phyloP scores from a whole-genome alignment of 1,284 basidiomycete species.

The Ustilago sp. region DNA sequence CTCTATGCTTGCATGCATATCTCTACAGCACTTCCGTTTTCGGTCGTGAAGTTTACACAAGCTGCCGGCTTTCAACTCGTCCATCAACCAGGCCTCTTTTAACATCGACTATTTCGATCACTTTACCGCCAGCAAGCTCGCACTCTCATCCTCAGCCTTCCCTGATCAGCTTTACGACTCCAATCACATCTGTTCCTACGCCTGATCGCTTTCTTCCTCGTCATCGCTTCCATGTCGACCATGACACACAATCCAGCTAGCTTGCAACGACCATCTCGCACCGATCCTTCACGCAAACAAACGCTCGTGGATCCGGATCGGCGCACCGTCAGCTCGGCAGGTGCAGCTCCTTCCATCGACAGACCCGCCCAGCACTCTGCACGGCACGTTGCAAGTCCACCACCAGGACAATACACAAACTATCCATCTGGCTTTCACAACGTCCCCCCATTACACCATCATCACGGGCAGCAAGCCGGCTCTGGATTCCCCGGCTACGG shows the following conservation, averaged over 20 bases:
- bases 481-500: slow-evolving; percentile 15
- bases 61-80: slow-evolving; percentile 15
- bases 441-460: slow-evolving; percentile 14
- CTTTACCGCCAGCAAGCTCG: slow-evolving; percentile 2
- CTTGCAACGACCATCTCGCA: slow-evolving; percentile 26
- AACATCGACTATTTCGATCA: slow-evolving; percentile 11
- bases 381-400: slow-evolving; percentile 24
- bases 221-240: neutral
- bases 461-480: slow-evolving; percentile 10
- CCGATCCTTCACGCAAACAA: slow-evolving; percentile 17
- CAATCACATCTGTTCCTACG: neutral
- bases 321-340: slow-evolving; percentile 9
- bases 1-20: slow-evolving; percentile 13
- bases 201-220: neutral
- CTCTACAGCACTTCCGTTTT: neutral
- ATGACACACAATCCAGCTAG: slow-evolving; percentile 27
- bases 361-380: slow-evolving; percentile 7
- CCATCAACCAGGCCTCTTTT: slow-evolving; percentile 8
- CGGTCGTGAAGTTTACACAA: slow-evolving; percentile 18
- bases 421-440: slow-evolving; percentile 22
- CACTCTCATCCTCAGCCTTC: neutral
- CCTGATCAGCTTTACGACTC: neutral
- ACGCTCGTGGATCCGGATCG: slow-evolving; percentile 27
- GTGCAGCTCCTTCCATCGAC: slow-evolving; percentile 7
- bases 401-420: slow-evolving; percentile 14